Conservation (phyloP, 148 eudicot genomes). For the Rhododendron griersonianum region DNA sequence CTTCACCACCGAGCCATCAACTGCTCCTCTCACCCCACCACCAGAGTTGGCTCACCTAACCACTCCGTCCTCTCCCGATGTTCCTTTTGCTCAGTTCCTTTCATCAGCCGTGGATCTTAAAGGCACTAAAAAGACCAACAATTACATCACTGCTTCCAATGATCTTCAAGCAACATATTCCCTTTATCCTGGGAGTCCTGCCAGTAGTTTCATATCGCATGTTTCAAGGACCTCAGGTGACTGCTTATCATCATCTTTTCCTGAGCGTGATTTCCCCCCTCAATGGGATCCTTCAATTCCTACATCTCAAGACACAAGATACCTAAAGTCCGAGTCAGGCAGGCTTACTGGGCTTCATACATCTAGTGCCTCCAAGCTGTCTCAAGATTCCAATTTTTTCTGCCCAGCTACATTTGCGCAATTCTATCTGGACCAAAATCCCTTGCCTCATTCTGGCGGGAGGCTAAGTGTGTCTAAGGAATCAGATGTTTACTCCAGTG, state of each 20-base stretch:
- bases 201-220: slow-evolving; percentile 70
- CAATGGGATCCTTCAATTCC: slow-evolving; percentile 52
- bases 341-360: slow-evolving; percentile 27
- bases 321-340: slow-evolving; percentile 42
- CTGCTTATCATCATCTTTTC: slow-evolving; percentile 42
- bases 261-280: slow-evolving; percentile 41
- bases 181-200: slow-evolving; percentile 84
- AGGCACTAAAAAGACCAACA: slow-evolving; percentile 38
- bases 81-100: slow-evolving; percentile 87
- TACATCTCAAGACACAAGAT: slow-evolving; percentile 35
- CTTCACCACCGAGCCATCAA: slow-evolving; percentile 94
- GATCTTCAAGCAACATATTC: slow-evolving; percentile 76
- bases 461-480: slow-evolving; percentile 86
- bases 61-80: slow-evolving; percentile 99
- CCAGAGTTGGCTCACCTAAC: slow-evolving; percentile 91
- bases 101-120: slow-evolving; percentile 59
- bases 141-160: slow-evolving; percentile 38
- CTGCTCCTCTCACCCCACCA: slow-evolving; percentile 97
- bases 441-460: slow-evolving; percentile 72
- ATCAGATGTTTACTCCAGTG: slow-evolving; percentile 63
- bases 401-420: slow-evolving; percentile 98
- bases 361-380: slow-evolving; percentile 36
- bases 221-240: slow-evolving; percentile 58
- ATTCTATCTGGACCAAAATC: slow-evolving; percentile 73
- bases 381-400: slow-evolving; percentile 85